Conservation (phyloP, 2,329 filamentous ascomycete species). For the Whalleya microplaca region DNA sequence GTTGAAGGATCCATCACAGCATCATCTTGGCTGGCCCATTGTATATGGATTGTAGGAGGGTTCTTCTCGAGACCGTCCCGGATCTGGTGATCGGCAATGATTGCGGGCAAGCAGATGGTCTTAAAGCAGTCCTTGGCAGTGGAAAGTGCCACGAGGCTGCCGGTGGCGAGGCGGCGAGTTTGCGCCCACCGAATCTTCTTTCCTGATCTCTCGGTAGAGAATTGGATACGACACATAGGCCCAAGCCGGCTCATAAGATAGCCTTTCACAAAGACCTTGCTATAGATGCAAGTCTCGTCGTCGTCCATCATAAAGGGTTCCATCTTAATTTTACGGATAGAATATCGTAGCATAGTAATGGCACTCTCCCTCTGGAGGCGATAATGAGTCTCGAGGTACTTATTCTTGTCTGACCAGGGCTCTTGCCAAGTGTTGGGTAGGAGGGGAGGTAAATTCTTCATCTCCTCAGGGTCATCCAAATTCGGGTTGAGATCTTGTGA, state of each 20-base stretch:
- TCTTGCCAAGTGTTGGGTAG: constrained; percentile 57
- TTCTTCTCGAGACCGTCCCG: constrained; percentile 62
- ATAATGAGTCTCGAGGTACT: constrained; percentile 76
- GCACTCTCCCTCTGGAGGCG: constrained; percentile 76
- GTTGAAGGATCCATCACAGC: constrained; percentile 68
- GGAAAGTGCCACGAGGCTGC: constrained; percentile 57
- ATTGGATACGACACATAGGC: constrained; percentile 68
- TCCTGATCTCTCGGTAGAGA: constrained; percentile 67
- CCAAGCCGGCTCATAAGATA: constrained; percentile 67
- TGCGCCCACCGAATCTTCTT: constrained; percentile 69
- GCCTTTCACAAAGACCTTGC: constrained; percentile 68
- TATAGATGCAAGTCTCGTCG: constrained; percentile 66
- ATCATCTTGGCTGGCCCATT: constrained; percentile 65
- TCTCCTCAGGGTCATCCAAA: constrained; percentile 25
- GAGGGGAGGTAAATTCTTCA: constrained; percentile 40
- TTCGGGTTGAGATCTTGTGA: constrained; percentile 53
- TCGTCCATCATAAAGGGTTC: constrained; percentile 62
- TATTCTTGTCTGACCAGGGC: constrained; percentile 62
- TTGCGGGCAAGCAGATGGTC: constrained; percentile 68
- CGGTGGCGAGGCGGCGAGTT: constrained; percentile 55
- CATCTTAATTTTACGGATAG: constrained; percentile 59
- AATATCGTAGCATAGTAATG: constrained; percentile 68
- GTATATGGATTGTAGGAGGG: constrained; percentile 75
- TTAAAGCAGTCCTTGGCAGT: constrained; percentile 63
- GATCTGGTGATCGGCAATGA: constrained; percentile 71